Evolutionary conservation across 2,329 filamentous ascomycete species (phyloP).

Genomic region (Incumbomyces lentus): DNA sequence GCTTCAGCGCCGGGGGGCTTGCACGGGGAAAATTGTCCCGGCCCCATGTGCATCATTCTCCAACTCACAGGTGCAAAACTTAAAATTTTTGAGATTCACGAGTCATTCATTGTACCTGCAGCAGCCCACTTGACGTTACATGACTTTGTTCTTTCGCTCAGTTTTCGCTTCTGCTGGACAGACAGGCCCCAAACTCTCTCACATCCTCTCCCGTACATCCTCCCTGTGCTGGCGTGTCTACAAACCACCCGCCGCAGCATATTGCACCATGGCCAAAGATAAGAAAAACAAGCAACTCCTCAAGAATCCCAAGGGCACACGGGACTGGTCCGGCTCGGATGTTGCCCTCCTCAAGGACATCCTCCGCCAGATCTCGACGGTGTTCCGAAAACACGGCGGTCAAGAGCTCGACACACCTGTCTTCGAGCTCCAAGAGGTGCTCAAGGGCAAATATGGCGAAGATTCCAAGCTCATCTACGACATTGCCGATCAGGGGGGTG

Average conservation of each 20-base stretch:
- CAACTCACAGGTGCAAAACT: not conserved
- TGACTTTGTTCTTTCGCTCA: constrained; percentile 4
- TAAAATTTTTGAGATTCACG: constrained; percentile 1
- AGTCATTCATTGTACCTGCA: not conserved
- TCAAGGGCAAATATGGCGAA: constrained; percentile 84
- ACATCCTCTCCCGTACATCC: not conserved
- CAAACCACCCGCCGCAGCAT: not conserved
- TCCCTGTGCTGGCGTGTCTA: not conserved
- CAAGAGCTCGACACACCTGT: constrained; percentile 71
- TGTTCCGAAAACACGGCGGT: constrained; percentile 76
- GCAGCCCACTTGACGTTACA: constrained; percentile 2
- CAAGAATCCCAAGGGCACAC: constrained; percentile 85
- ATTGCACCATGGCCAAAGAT: constrained; percentile 14
- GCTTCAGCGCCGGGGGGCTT: no score
- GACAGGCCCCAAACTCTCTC: not conserved
- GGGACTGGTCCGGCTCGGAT: constrained; percentile 71
- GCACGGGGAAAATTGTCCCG: no score
- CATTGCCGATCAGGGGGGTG: constrained; percentile 75
- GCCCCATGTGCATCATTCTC: not conserved
- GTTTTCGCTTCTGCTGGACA: constrained; percentile 4
- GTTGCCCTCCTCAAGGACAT: constrained; percentile 74
- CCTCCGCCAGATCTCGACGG: constrained; percentile 61
- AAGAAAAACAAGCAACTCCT: constrained; percentile 33
- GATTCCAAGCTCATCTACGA: constrained; percentile 90
- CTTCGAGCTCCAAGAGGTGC: constrained; percentile 77